phyloP scores from a whole-genome alignment of 768 basidiomycete genomes.

The Nevesoporus exiguus region DNA sequence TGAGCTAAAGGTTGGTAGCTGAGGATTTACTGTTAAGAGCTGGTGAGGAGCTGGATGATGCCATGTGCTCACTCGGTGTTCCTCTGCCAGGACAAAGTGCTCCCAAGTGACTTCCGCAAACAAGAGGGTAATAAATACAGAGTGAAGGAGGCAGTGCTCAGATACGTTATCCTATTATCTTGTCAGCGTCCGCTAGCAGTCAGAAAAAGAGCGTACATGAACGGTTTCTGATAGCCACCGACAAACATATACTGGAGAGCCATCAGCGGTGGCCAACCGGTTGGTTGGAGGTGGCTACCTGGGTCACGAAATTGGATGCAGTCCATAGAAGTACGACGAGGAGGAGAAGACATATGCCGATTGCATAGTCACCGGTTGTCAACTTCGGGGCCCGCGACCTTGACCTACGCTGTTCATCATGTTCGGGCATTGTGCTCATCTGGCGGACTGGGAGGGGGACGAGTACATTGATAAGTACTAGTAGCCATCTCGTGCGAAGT shows the following conservation, averaged over 20 bases:
- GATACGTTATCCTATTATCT: conserved; percentile 71
- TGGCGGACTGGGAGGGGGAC: no score
- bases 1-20: conserved; percentile 28
- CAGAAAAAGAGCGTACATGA: conserved; percentile 53
- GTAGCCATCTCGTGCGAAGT: not conserved
- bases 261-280: conserved; percentile 4
- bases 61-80: conserved; percentile 9
- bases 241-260: conserved; percentile 44
- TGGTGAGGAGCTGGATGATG: not conserved
- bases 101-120: conserved; percentile 32
- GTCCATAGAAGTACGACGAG: conserved; percentile 88
- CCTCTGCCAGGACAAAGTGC: not conserved
- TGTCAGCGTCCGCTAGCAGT: conserved; percentile 2
- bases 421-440: conserved; percentile 18
- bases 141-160: conserved; percentile 87
- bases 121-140: conserved; percentile 71
- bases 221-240: conserved; percentile 86
- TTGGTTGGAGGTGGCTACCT: conserved; percentile 40
- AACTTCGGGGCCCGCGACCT: conserved; percentile 3
- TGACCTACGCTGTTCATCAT: conserved; percentile 13
- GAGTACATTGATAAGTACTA: not conserved
- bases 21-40: not conserved
- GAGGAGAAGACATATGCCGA: conserved; percentile 68
- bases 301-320: conserved; percentile 80
- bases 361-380: conserved; percentile 37